Conservation (phyloP, 768 basidiomycete genomes). For the Lentinula edodes region DNA sequence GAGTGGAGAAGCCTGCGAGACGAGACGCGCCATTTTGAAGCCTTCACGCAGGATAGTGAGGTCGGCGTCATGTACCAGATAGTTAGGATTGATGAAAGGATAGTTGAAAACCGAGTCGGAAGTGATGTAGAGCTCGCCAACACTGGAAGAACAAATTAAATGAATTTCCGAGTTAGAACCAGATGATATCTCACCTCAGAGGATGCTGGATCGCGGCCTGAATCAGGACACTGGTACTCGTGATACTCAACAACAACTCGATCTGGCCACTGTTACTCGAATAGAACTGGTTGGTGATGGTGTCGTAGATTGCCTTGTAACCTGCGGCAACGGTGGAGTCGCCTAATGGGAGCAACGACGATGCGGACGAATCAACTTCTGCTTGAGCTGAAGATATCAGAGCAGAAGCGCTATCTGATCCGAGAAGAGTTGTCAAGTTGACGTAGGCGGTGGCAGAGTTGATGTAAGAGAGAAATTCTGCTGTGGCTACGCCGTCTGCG, state of each 20-base stretch:
- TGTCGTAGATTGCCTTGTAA: constrained; percentile 50
- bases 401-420: constrained; percentile 21
- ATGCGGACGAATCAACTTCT: constrained; percentile 23
- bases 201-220: constrained; percentile 59
- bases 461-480: constrained; percentile 38
- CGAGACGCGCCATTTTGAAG: constrained; percentile 40
- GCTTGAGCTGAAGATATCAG: constrained; percentile 19
- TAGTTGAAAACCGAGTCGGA: constrained; percentile 41
- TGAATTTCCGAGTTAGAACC: background rate
- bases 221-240: constrained; percentile 31
- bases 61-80: constrained; percentile 39
- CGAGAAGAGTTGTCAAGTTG: constrained; percentile 37
- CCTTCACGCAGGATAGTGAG: constrained; percentile 35
- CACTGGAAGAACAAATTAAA: constrained; percentile 14
- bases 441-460: constrained; percentile 50
- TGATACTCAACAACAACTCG: constrained; percentile 48
- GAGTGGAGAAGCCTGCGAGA: constrained; percentile 40
- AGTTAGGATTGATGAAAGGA: constrained; percentile 48
- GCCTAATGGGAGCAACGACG: constrained; percentile 37
- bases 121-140: constrained; percentile 45
- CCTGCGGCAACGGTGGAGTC: constrained; percentile 43
- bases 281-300: constrained; percentile 33
- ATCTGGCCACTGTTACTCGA: constrained; percentile 41
- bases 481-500: background rate
- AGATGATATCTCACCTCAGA: constrained; percentile 22